Evolutionary conservation across 2,329 filamentous ascomycete genomes (phyloP).

Genomic region (Nemania sp.): DNA sequence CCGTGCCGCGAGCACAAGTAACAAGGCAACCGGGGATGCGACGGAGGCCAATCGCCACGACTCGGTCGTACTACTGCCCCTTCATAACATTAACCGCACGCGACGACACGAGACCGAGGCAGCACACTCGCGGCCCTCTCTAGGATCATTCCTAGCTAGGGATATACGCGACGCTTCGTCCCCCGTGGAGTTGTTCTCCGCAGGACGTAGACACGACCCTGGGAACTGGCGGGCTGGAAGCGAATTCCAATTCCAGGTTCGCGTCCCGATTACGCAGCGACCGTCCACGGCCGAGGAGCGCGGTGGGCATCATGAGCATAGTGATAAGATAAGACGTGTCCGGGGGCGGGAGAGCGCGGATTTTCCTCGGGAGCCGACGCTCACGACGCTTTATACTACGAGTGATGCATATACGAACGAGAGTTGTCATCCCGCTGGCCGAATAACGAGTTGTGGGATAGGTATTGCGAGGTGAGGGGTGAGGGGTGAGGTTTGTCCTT

Average conservation of each 20-base stretch:
- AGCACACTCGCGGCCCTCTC: neutral
- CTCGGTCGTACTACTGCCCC: constrained; percentile 19
- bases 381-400: constrained; percentile 13
- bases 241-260: neutral
- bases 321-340: neutral
- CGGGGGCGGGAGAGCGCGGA: neutral
- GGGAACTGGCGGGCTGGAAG: neutral
- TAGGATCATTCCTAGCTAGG: neutral
- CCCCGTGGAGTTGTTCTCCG: neutral
- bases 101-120: neutral
- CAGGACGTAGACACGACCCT: too few relatives aligned
- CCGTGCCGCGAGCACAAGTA: constrained; percentile 1
- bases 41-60: neutral
- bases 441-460: neutral
- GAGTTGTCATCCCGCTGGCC: neutral
- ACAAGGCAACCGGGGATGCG: constrained; percentile 3
- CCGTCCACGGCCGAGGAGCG: neutral
- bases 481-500: too few relatives aligned
- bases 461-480: constrained; percentile 9
- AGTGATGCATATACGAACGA: neutral
- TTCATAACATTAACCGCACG: neutral
- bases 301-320: neutral
- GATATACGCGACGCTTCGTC: neutral
- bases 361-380: constrained; percentile 7
- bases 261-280: constrained; percentile 4